Evolutionary conservation across 2,329 filamentous ascomycete genomes (phyloP).

Genomic region (Aspergillus chevalieri): DNA sequence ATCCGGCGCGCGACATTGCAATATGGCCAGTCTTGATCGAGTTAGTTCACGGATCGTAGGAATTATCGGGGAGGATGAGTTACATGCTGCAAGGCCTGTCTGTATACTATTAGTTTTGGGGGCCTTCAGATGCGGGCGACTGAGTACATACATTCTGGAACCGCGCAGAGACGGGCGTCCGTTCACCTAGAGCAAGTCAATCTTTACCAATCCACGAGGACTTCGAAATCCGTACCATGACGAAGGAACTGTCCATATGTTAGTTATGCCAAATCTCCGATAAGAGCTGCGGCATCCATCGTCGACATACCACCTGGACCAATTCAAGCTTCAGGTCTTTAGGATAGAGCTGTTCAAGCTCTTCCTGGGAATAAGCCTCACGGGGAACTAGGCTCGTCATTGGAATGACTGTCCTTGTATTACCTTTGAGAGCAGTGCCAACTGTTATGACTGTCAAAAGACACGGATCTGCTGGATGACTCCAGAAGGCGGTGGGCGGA

Average conservation of each 20-base stretch:
- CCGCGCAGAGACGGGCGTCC: conserved; percentile 78
- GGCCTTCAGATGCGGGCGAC: background rate
- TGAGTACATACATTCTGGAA: conserved; percentile 62
- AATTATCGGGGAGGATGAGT: conserved; percentile 3
- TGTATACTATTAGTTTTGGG: conserved; percentile 22
- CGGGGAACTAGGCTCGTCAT: conserved; percentile 79
- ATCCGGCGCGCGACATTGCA: conserved; percentile 72
- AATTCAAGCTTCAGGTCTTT: conserved; percentile 71
- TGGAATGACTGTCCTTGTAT: background rate
- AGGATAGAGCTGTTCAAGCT: conserved; percentile 78
- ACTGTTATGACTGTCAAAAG: background rate
- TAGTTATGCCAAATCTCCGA: conserved; percentile 1
- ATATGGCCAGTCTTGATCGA: conserved; percentile 70
- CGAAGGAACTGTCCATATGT: conserved; percentile 53
- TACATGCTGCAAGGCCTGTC: conserved; percentile 48
- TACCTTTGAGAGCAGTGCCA: conserved; percentile 1
- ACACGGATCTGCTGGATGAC: background rate
- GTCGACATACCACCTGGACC: conserved; percentile 66
- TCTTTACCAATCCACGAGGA: background rate
- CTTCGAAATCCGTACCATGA: conserved; percentile 53
- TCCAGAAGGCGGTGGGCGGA: background rate
- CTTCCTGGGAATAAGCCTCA: conserved; percentile 69
- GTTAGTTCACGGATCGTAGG: conserved; percentile 11
- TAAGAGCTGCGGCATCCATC: background rate
- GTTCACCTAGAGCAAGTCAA: conserved; percentile 47